Evolutionary conservation across 805 yeast species (phyloP), one percentile per base, ranked within the genome.

Genomic region (Torulaspora delbrueckii): DNA sequence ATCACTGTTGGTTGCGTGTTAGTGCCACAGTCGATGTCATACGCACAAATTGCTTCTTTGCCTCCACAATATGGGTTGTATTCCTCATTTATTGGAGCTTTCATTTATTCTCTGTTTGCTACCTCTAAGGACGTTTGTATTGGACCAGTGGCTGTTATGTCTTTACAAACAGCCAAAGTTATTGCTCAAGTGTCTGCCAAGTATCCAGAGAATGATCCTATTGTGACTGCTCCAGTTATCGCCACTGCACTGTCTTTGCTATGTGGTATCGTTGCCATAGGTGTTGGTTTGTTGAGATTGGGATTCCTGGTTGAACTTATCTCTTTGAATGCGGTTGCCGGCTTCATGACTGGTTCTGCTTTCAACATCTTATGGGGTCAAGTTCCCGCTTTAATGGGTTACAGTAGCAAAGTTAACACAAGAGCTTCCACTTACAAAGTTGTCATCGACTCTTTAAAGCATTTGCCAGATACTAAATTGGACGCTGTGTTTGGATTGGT

Each of bases 71-170:
- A 82, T 57, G 97, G 97, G 40, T 76, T 90, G 38, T 90, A 90
- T 67, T 86, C 96, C 10, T 86, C 95, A 0, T 90, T 90, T 59
- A 82, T 90, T 38, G 97, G 97, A 61, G 95, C 89, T 9, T 76
- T 88, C 59, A 78, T 85, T 42, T 90, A 90, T 66, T 84, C 95
- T 40, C 77, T 90, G 58, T 90, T 90, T 68, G 97, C 97, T 10
- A 90, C 97, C 10, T 85, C 95, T 19, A 90, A 90, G 66, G 97
- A 90, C 73, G 96, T 90, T 31, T 84, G 95, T 50, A 89, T 90
- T 57, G 97, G 97, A 23, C 97, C 97, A 8, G 97, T 90, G 30
- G 97, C 97, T 9, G 97, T 90, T 46, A 89, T 90, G 96, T 85
- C 95, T 12, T 65, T 80, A 53, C 90, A 88, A 63, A 88, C 86